Percentiles rank a stretch among this genome's conserved stretches.
These are phyloP conservation scores for Arxiozyma telluris DNA, from an alignment of 1,139 yeast species.

Conservation along the genomic window DNA sequence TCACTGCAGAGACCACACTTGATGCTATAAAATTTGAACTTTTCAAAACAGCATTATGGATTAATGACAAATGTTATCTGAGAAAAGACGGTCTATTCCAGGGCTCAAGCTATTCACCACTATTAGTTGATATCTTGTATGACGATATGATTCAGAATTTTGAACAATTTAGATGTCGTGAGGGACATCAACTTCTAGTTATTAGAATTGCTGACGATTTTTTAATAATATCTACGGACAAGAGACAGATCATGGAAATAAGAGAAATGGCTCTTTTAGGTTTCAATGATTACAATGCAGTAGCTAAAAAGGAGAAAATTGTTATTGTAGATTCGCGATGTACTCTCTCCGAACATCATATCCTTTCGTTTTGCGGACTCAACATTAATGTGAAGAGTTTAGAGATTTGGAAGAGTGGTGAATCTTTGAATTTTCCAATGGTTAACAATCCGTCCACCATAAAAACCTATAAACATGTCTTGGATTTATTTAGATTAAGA, in stretches of 20 bases:
- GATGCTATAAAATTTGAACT: constrained; percentile 36
- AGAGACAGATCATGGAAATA: constrained; percentile 21
- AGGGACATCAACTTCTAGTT: constrained; percentile 33
- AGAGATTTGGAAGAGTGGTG: constrained; percentile 20
- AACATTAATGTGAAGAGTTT: constrained; percentile 14
- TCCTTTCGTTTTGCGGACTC: constrained; percentile 22
- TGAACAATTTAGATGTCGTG: constrained; percentile 30
- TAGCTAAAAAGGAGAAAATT: constrained; percentile 48
- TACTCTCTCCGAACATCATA: constrained; percentile 1
- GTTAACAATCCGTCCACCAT: constrained; percentile 9
- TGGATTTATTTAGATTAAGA: constrained; percentile 10
- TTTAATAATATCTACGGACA: constrained; percentile 47
- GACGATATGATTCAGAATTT: constrained; percentile 48
- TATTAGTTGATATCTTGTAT: constrained; percentile 68
- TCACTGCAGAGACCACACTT: constrained; percentile 30
- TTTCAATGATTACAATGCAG: constrained; percentile 51
- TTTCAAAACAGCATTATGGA: constrained; percentile 33
- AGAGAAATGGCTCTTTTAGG: constrained; percentile 29
- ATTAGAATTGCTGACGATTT: constrained; percentile 83
- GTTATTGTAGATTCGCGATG: constrained; percentile 7
- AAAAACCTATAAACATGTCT: constrained; percentile 9
- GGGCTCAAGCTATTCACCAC: constrained; percentile 72
- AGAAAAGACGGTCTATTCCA: constrained; percentile 73
- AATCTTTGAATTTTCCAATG: constrained; percentile 13
- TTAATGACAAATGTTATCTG: constrained; percentile 32